Percentiles rank a stretch among this genome's conserved stretches.
phyloP scores from a whole-genome alignment of 805 yeast species.

The Metschnikowia reukaufii region DNA sequence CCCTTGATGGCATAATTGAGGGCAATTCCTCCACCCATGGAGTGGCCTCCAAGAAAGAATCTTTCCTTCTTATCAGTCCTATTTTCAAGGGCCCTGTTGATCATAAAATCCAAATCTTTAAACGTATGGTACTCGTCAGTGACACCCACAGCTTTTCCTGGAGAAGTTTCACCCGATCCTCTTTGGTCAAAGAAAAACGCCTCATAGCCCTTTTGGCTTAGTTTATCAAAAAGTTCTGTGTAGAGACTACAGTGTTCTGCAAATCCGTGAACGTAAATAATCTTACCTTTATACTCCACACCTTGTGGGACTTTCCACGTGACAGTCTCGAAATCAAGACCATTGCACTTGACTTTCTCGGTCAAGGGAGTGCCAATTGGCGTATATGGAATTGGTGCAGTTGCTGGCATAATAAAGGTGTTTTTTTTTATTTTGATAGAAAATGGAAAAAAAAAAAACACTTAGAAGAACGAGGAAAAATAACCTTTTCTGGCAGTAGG shows the following conservation, averaged over 20 bases:
- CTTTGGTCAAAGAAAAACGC: conserved; percentile 70
- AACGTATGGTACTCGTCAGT: conserved; percentile 58
- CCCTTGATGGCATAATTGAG: conserved; percentile 64
- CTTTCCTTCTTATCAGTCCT: conserved; percentile 32
- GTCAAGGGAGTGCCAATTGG: conserved; percentile 30
- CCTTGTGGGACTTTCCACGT: conserved; percentile 41
- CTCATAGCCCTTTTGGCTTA: conserved; percentile 58
- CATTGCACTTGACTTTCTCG: conserved; percentile 21
- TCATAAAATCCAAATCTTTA: conserved; percentile 59
- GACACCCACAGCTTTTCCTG: conserved; percentile 51
- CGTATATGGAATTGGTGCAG: conserved; percentile 32
- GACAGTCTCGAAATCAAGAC: conserved; percentile 42
- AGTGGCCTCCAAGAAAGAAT: conserved; percentile 62
- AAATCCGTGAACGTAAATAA: conserved; percentile 71
- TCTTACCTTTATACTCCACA: conserved; percentile 46
- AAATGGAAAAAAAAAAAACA: too few species aligned
- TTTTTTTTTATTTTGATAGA: too few species aligned
- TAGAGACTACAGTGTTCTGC: conserved; percentile 55
- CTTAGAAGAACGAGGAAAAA: too few species aligned
- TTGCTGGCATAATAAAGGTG: background rate
- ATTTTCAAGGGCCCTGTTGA: conserved; percentile 44
- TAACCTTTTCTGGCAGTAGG: too few species aligned
- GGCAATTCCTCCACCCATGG: conserved; percentile 80
- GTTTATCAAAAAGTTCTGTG: conserved; percentile 51
- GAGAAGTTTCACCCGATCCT: conserved; percentile 43